Evolutionary conservation across 441 rosid genomes (phyloP), one percentile per base, ranked within the genome.

Genomic region (Mallotus repandus): DNA sequence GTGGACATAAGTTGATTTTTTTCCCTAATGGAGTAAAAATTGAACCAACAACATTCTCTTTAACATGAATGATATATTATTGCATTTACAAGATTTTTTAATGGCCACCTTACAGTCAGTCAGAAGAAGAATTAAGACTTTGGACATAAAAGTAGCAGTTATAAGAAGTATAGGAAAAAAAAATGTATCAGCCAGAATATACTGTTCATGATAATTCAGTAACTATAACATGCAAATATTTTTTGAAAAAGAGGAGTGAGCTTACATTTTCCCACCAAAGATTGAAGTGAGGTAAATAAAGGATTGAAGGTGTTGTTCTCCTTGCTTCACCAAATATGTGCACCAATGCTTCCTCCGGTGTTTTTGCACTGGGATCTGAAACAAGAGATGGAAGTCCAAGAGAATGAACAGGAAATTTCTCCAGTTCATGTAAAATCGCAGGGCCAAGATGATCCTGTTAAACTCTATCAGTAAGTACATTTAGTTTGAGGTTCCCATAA

Each of bases 181-280:
- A 1, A 66, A 48, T 48, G 14, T 38, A 66, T 16, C 18, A 22
- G 46, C 53, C 29, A n/a, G 29, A 45, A 43, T 6, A 62, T 4
- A 54, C 54, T 16, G 32, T 54, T 54, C 21, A n/a, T 9, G 38
- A 8, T 9, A 43, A 41, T 53, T 54, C 5, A 21, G 25, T 45
- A 22, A 73, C 9, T 4, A 25, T 54, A 70, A 61, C 53, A 16
- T 12, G 10, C 21, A 13, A 16, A 32, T 61, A 12, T 10, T 12
- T 29, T 19, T n/a, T 45, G 3, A 62, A 61, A 41, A 48, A 7
- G 70, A 71, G 48, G 67, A 38, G 70, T 38, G 70, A 76, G 80
- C 98, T 89, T 87, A 96, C 99, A 50, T 88, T 94, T 66, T 96
- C 99, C 99, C 99, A 94, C 99, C 99, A 96, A 77, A 94, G 97